Evolutionary conservation across 2,329 filamentous ascomycete genomes (phyloP).

Genomic region (Penicillium sp.): DNA sequence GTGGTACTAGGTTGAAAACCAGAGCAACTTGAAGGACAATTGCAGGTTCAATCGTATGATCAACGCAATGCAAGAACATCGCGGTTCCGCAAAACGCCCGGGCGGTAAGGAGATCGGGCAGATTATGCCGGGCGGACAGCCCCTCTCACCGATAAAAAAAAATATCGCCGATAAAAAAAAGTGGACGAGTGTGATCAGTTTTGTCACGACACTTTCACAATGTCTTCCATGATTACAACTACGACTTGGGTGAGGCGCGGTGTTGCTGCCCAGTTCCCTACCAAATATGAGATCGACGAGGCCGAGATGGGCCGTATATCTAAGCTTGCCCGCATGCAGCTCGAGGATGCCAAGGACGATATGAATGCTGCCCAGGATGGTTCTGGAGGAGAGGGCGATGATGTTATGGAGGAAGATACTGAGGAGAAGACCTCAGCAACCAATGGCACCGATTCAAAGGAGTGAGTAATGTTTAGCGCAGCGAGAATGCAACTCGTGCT

Average conservation of each 20-base stretch:
- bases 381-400: slow-evolving; percentile 34
- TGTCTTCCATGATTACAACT: slow-evolving; percentile 69
- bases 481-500: background rate
- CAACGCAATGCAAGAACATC: slow-evolving; percentile 8
- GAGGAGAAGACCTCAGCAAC: slow-evolving; percentile 23
- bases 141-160: slow-evolving; percentile 26
- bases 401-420: slow-evolving; percentile 24
- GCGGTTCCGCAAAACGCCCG: slow-evolving; percentile 14
- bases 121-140: slow-evolving; percentile 35
- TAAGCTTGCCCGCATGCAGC: slow-evolving; percentile 69
- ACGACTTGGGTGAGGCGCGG: slow-evolving; percentile 74
- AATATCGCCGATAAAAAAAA: slow-evolving; percentile 31
- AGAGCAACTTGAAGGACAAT: slow-evolving; percentile 6
- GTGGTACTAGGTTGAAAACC: background rate
- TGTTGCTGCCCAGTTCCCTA: slow-evolving; percentile 71
- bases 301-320: slow-evolving; percentile 73
- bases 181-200: slow-evolving; percentile 15
- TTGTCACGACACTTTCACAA: slow-evolving; percentile 24
- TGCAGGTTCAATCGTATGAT: background rate
- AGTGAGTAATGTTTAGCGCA: slow-evolving; percentile 15
- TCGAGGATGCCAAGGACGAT: slow-evolving; percentile 89
- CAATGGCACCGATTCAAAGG: slow-evolving; percentile 18
- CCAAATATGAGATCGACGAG: slow-evolving; percentile 73
- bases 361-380: slow-evolving; percentile 66
- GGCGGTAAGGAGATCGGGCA: slow-evolving; percentile 25